Evolutionary conservation across 2,329 filamentous ascomycete genomes (phyloP), one percentile per base, ranked within the genome.

Genomic region (Clonostachys solani): DNA sequence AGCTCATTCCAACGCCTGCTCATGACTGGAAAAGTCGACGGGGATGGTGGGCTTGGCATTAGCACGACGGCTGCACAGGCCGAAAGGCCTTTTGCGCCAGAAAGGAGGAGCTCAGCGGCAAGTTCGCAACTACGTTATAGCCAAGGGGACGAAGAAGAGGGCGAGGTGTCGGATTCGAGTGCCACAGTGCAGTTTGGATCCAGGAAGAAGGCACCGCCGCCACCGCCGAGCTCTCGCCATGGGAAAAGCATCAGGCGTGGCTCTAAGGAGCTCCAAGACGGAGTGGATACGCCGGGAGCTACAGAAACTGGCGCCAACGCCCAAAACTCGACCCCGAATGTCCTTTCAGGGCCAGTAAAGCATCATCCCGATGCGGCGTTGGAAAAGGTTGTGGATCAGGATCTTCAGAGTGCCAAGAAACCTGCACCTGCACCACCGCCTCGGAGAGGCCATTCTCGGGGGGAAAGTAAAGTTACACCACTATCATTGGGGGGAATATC

Each of bases 1-100:
- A 83, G 89, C 59, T 83, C 87, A 8, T 94, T 94, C 67, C 84
- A 84, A 59, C 78, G 84, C 49, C 67, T 94, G 50, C 74, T 94
- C 43, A 73, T 94, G 68, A 94, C 87, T 0, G 89, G 89, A 17
- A 80, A 83, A 2, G 23, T 29, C 9, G 23, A 29, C 23, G 23
- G 23, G 23, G 23, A 29, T 36, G 16, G 40, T 29, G 9, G 38
- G 23, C 46, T 54, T 58, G 47, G 23, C 23, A 29, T 29, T 10
- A 29, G 9, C 23, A 29, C 23, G 23, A 29, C 23, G 8, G 23
- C 23, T 29, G 23, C 23, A 29, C 23, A 29, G 9, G 23, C 23
- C 23, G 23, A 10, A 29, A 29, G 23, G 10, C 23, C 23, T 29
- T 29, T 9, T 29, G 23, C 23, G 23, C 23, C 8, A 29, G 23